Evolutionary conservation across 2,329 filamentous ascomycete species (phyloP), one percentile per base, ranked within the genome.

Genomic region (Claviceps fusiformis): DNA sequence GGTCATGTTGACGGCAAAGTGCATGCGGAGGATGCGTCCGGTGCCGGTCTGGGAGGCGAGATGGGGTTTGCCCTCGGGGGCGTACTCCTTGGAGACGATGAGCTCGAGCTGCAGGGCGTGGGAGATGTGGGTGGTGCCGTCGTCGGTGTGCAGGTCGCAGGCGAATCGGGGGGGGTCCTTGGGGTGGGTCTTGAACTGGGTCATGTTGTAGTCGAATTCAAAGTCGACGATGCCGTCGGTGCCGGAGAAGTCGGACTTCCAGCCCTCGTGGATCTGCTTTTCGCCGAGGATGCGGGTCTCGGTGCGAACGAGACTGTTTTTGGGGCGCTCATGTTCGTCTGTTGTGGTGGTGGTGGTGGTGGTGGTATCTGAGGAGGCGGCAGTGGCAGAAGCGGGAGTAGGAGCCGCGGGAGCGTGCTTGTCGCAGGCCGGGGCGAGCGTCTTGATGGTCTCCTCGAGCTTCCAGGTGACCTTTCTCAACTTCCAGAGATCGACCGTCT

Each of bases 401-500:
- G n/a, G n/a, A n/a, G n/a, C n/a, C n/a, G n/a, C n/a, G 37, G 80
- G 76, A 9, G 77, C 70, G 71, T 97, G 93, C 68, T 85, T 87
- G 41, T 78, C 65, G 73, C 93, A 97, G 19, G 89, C 87, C 1
- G 87, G 85, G 0, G 89, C 88, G 44, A 92, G 76, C 43, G 85
- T 84, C 70, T 85, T 86, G 67, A 89, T 81, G 44, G 83, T 86
- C 75, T 98, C 92, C 66, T 96, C 91, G 54, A 98, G 85, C 61
- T 87, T 83, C 92, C 92, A 98, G 59, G 86, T 89, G 60, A 96
- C 79, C 70, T 95, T 93, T 69, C 91, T 88, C 35, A 98, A 77
- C 63, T 86, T 86, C 92, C 92, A 97, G 65, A 82, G 79, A 66
- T 83, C 80, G 58, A 93, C 80, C 7, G 83, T 91, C 66, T 87